Base-by-base conservation (phyloP, 257 asterid species). In the Scutellaria minor region DNA sequence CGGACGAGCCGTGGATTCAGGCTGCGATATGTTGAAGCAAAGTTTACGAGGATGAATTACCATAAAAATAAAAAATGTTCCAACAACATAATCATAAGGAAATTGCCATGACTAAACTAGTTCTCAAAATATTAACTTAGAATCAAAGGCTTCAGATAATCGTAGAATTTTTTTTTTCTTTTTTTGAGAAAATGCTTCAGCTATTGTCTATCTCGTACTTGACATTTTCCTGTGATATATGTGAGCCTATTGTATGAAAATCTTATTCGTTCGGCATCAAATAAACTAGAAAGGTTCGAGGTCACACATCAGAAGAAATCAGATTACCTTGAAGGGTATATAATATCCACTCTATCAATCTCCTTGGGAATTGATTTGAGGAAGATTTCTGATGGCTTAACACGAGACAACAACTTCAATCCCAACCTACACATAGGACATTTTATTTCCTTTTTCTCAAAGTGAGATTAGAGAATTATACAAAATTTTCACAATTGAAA, bases 311-410 rank as follows among this genome's bases (percentile, higher is more conserved):
- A 14, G 47, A 31, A 13, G 44, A 12, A 14, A 65, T 55, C 9
- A 47, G 35, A 57, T 73, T 79, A 86, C 99, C 96, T 85, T 68
- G 97, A 81, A 42, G 99, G 98, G 62, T 90, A 90, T 27, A 85
- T 80, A 66, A 94, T 82, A 70, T 89, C 98, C 64, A 92, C 79
- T 56, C 75, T 72, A 37, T 78, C 70, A 22, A 81, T 82, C 66
- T 91, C 97, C 86, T 94, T 94, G 2, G 97, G 86, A 70, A 94
- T 89, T 67, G 98, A 91, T 81, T 89, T 94, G 87, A 94, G 89
- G 79, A 94, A 89, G 58, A 86, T 84, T 85, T 92, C 97, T 1
- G 97, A 88, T 15, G 99, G 98, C 87, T 87, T 95, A 61, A 95
- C 95, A 22, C 96, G 83, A 7, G 98, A 90, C 81, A 95, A 71